Evolutionary conservation across 176 grass and related monocot species (phyloP), one percentile per base, ranked within the genome.

Genomic region (sorghum (Sorghum bicolor)): DNA sequence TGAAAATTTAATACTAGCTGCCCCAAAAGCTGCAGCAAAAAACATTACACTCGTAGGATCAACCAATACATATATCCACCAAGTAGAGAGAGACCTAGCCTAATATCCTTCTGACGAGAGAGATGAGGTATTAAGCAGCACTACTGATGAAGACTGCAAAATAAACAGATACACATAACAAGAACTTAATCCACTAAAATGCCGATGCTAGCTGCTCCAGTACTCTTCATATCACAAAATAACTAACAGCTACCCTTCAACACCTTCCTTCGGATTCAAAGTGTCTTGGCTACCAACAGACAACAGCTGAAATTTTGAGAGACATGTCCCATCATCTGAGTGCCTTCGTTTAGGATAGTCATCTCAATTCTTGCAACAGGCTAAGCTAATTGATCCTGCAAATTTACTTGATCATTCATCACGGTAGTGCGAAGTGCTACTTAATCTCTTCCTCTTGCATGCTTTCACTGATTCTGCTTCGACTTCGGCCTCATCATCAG

Each of bases 331-430:
- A 80, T 69, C 64, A 37, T 36, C 43, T 52, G 44, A 65, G 13
- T 6, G 24, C 11, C 78, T 25, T 48, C 29, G 66, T 45, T 31
- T 15, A 14, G 62, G 62, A 67, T 47, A 66, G 40, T 62, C 28
- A 74, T 79, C 57, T 82, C 44, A 20, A 61, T 44, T 67, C 30
- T 64, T 58, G 55, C 36, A 79, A 78, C 73, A 73, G 72, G 37
- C 6, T 36, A 79, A 26, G 31, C 7, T 52, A 31, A 82, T 71
- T 24, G 15, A 81, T 52, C 73, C 34, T 26, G 24, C 52, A 13
- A 66, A 77, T 40, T 93, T 82, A 95, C 89, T 84, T 71, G 82
- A 92, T 90, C 83, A 62, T 72, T 78, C 43, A n/a, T 64, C 26
- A 67, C 19, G 55, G 74, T 52, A 77, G 60, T 39, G 64, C 40